Evolutionary conservation across 768 basidiomycete species (phyloP).

Genomic region (Pleurotus citrinopileatus): DNA sequence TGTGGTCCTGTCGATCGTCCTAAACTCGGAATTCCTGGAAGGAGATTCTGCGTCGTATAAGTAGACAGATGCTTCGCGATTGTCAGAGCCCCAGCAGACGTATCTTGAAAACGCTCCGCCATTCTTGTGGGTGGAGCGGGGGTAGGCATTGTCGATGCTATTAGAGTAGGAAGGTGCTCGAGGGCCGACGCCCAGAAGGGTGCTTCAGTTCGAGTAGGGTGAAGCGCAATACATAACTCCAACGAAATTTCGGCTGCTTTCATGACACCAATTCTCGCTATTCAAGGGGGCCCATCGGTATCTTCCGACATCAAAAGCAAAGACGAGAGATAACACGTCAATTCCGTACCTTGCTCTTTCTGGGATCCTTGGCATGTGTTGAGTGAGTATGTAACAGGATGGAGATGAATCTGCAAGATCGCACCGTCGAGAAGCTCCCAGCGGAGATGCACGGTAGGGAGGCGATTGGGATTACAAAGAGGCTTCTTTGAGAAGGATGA

Average conservation of each 20-base stretch:
- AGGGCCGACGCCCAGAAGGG: slow-evolving; percentile 62
- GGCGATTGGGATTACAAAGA: no score
- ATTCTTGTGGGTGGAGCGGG: slow-evolving; percentile 62
- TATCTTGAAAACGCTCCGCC: slow-evolving; percentile 73
- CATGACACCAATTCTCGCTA: no score
- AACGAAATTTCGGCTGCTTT: slow-evolving; percentile 29
- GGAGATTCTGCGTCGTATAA: slow-evolving; percentile 47
- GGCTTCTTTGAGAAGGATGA: no score
- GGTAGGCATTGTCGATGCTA: slow-evolving; percentile 57
- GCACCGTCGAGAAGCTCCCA: no score
- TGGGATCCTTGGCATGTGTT: no score
- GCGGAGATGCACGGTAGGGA: no score
- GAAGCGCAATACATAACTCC: slow-evolving; percentile 18
- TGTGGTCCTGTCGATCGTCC: slow-evolving; percentile 59
- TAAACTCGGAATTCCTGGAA: slow-evolving; percentile 60
- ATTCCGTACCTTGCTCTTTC: no score
- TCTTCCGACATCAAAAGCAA: no score
- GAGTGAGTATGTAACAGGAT: no score
- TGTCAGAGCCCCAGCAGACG: slow-evolving; percentile 65
- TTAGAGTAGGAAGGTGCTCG: slow-evolving; percentile 50
- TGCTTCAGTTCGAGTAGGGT: slow-evolving; percentile 44
- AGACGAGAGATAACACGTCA: no score
- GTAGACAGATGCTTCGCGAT: slow-evolving; percentile 63
- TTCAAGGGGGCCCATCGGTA: no score
- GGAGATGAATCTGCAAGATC: no score